Conservation (phyloP, 192 early-diverging fungal genomes). For the Paraglomus brasilianum region DNA sequence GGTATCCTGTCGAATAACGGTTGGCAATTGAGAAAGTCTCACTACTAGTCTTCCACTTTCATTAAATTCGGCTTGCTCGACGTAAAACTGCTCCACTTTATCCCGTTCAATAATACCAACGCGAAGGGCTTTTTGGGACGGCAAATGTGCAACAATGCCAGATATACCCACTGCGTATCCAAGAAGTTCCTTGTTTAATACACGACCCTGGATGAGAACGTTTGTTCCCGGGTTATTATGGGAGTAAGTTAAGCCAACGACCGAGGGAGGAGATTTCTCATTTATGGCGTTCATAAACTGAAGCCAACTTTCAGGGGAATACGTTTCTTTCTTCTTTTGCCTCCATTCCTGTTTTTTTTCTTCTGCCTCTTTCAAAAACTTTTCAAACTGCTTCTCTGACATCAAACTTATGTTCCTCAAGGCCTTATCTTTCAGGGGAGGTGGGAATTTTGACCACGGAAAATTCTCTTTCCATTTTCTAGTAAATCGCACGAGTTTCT, state of each 20-base stretch:
- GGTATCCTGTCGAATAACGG: not conserved
- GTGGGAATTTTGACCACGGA: slow-evolving; percentile 54
- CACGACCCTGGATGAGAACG: slow-evolving; percentile 61
- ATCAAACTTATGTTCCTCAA: slow-evolving; percentile 56
- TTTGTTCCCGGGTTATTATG: slow-evolving; percentile 40
- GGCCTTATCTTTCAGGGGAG: slow-evolving; percentile 39
- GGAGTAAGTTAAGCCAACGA: slow-evolving; percentile 32
- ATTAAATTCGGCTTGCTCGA: slow-evolving; percentile 56
- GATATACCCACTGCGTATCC: slow-evolving; percentile 61
- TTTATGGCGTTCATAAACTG: slow-evolving; percentile 45
- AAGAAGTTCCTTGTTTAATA: slow-evolving; percentile 46
- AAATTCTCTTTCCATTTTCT: slow-evolving; percentile 77
- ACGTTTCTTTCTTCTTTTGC: slow-evolving; percentile 30
- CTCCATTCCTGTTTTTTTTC: slow-evolving; percentile 44
- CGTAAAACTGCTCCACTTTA: slow-evolving; percentile 56
- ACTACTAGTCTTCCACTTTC: slow-evolving; percentile 49
- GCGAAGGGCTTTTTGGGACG: slow-evolving; percentile 30
- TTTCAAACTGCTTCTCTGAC: slow-evolving; percentile 59
- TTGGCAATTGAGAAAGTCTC: slow-evolving; percentile 30
- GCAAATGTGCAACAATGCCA: slow-evolving; percentile 60
- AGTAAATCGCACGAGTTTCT: slow-evolving; percentile 54
- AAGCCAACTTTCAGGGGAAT: slow-evolving; percentile 36
- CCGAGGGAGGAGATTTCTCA: not conserved
- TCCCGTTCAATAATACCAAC: slow-evolving; percentile 32
- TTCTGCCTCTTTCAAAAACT: slow-evolving; percentile 55